A percentile compares a stretch with the other conserved stretches of the same genome.
phyloP scores from a whole-genome alignment of 2,329 filamentous ascomycete genomes.

The Fusarium setosum region DNA sequence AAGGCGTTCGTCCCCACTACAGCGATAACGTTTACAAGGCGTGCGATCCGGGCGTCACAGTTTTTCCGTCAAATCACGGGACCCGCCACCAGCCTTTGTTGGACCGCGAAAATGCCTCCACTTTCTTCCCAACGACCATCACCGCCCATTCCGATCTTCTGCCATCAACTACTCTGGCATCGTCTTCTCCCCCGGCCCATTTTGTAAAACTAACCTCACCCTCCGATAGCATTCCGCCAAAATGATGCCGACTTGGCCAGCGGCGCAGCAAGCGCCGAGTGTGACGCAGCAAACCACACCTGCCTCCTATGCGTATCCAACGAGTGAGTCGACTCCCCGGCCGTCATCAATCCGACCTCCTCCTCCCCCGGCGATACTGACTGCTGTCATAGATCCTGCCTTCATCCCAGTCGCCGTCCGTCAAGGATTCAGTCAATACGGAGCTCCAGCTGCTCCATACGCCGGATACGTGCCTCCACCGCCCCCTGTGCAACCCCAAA shows the following conservation, averaged over 20 bases:
- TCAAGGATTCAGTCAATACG: conserved; percentile 65
- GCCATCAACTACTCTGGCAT: conserved; percentile 20
- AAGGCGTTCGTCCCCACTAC: conserved; percentile 31
- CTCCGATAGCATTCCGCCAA: conserved; percentile 33
- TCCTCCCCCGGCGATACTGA: conserved; percentile 35
- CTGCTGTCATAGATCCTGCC: conserved; percentile 58
- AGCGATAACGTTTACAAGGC: conserved; percentile 20
- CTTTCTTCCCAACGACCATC: conserved; percentile 19
- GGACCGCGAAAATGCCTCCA: conserved; percentile 40
- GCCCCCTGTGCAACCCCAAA: conserved; percentile 41
- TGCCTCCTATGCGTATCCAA: conserved; percentile 51
- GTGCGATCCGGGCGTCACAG: neutral
- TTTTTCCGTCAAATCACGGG: conserved; percentile 40
- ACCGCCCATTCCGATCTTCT: conserved; percentile 19
- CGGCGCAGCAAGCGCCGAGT: conserved; percentile 54
- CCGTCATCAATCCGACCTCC: neutral
- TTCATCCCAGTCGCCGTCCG: conserved; percentile 72
- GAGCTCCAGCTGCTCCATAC: conserved; percentile 50
- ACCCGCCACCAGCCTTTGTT: conserved; percentile 41
- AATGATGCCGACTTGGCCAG: conserved; percentile 54
- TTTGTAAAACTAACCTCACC: conserved; percentile 41
- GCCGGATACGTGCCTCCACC: conserved; percentile 46
- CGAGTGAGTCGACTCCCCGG: conserved; percentile 47
- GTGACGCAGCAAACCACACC: conserved; percentile 51
- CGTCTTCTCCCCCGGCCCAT: conserved; percentile 18